These are phyloP conservation scores for Cladosporium colombiae DNA, from an alignment of 2,329 filamentous ascomycete species.

Conservation along the genomic window DNA sequence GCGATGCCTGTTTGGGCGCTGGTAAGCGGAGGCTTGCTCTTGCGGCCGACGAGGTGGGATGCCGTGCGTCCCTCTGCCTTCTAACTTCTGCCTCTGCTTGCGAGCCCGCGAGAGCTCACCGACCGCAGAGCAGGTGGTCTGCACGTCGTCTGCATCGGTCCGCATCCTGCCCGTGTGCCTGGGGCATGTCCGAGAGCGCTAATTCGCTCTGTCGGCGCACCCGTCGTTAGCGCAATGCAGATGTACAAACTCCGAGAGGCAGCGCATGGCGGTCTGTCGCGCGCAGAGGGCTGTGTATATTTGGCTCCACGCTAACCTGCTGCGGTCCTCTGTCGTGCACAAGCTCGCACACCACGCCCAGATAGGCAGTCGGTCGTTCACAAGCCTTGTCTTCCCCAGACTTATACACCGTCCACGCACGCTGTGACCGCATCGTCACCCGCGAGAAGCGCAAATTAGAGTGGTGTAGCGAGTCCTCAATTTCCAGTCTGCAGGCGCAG, in stretches of 20 bases:
- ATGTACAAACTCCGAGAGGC: constrained; percentile 12
- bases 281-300: constrained; percentile 17
- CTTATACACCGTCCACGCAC: constrained; percentile 10
- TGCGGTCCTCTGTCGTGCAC: constrained; percentile 1
- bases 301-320: constrained; percentile 9
- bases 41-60: constrained; percentile 8
- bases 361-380: constrained; percentile 3
- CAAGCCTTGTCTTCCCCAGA: background rate
- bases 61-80: background rate
- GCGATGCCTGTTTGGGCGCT: constrained; percentile 14
- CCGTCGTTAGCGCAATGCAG: constrained; percentile 16
- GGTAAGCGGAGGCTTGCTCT: constrained; percentile 18
- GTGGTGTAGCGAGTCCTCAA: constrained; percentile 14
- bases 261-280: constrained; percentile 11
- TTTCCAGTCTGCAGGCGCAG: constrained; percentile 12
- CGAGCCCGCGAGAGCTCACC: constrained; percentile 1
- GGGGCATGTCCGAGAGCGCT: background rate
- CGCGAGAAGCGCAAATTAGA: background rate
- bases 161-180: constrained; percentile 13
- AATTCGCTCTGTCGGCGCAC: constrained; percentile 14
- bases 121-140: constrained; percentile 6
- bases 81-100: background rate
- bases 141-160: constrained; percentile 19
- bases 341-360: constrained; percentile 4
- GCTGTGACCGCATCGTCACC: constrained; percentile 13